Base-by-base conservation (phyloP, 805 yeast genomes). In the Yarrowia sp. region DNA sequence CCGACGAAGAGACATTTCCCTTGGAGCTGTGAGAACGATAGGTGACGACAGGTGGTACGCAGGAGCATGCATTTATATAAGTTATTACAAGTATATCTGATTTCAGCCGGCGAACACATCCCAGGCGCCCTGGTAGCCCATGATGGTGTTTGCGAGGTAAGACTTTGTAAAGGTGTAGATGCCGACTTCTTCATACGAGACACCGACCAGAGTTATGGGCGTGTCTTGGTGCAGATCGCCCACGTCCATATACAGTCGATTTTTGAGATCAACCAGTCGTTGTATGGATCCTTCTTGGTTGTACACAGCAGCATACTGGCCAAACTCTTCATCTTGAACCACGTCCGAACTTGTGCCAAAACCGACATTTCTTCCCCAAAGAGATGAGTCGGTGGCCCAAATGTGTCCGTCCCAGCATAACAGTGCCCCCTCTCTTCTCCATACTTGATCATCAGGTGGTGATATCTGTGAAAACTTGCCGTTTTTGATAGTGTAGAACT, bases 1-100 rank as follows among this genome's bases (percentile, higher is more conserved):
- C 58, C 19, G 61, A 55, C 39, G 61, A 55, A 30, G 61, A 55
- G 61, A 55, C 61, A 24, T 55, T 55, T n/a, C 38, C 61, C 20
- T 15, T 55, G 61, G 61, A 55, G 61, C 38, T 55, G 20, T 55
- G 30, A 46, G 17, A 36, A 36, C 38, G 38, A 13, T 24, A 24
- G 1, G 38, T 12, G 47, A 15, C 3, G 8, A 9, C n/a, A 20
- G 53, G 53, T n/a, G 53, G 9, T 24, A 47, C 36, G 38, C 53
- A 49, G 55, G 55, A n/a, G 42, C 34, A 52, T 52, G 58, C 58
- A 52, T 52, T 52, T 52, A 52, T 52, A 52, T 52, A 52, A 52
- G 43, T 52, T 52, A 52, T 52, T 52, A 24, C 30, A 24, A 24
- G 30, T 24, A 52, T 38, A 52, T 52, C 39, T 24, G 43, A 14